Evolutionary conservation across 1,284 basidiomycete genomes (phyloP).

Genomic region (Leccinum huronense): DNA sequence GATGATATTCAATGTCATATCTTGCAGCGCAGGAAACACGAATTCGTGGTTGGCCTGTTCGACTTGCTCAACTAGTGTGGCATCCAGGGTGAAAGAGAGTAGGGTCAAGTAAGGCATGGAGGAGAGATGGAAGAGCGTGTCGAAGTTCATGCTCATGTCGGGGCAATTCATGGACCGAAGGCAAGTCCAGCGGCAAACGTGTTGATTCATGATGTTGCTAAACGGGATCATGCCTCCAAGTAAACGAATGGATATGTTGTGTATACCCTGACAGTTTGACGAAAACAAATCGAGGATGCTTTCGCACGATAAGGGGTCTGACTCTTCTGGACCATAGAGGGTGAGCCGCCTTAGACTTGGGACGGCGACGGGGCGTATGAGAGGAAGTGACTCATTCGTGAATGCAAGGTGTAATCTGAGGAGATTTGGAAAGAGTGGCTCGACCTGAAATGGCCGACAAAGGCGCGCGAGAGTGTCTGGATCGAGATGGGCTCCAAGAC

Average conservation of each 20-base stretch:
- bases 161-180: background rate
- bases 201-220: background rate
- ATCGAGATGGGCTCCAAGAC: background rate
- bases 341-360: background rate
- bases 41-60: background rate
- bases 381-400: background rate
- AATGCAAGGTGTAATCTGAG: background rate
- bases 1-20: background rate
- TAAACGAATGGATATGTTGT: background rate
- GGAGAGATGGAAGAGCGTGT: conserved; percentile 2
- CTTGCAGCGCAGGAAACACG: background rate
- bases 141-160: background rate
- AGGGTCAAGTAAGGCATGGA: background rate
- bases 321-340: background rate
- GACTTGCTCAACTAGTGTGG: background rate
- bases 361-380: background rate
- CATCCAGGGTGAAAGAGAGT: conserved; percentile 2
- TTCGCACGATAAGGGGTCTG: background rate
- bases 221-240: background rate
- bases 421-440: background rate
- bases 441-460: background rate
- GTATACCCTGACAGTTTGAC: background rate
- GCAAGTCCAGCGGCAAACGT: conserved; percentile 3
- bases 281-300: background rate
- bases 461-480: background rate